Evolutionary conservation across 208 protist species (phyloP).

Genomic region (Leishmania mexicana): DNA sequence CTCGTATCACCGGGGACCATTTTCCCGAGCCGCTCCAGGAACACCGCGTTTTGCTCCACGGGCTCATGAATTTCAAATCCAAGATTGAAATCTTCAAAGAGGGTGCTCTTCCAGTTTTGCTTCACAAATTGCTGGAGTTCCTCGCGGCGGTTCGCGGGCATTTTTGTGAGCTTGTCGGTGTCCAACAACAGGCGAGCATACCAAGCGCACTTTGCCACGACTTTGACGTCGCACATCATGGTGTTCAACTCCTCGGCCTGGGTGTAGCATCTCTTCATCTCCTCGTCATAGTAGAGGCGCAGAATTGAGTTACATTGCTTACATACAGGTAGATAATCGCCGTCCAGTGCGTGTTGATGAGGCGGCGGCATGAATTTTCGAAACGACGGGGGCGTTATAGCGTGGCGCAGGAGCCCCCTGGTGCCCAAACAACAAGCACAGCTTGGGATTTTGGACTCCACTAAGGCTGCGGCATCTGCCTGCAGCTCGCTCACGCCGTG

Average conservation of each 20-base stretch:
- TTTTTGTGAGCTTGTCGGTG: slow-evolving; percentile 13
- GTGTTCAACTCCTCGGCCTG: slow-evolving; percentile 16
- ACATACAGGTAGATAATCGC: slow-evolving; percentile 46
- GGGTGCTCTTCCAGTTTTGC: slow-evolving; percentile 33
- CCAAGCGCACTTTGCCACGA: slow-evolving; percentile 26
- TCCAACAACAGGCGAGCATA: slow-evolving; percentile 40
- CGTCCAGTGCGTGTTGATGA: slow-evolving; percentile 12
- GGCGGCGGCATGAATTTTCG: slow-evolving; percentile 37
- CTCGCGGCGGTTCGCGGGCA: slow-evolving; percentile 19
- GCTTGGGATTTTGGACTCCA: slow-evolving; percentile 21
- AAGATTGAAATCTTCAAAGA: slow-evolving; percentile 28
- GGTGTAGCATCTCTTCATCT: slow-evolving; percentile 34
- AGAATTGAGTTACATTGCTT: slow-evolving; percentile 38
- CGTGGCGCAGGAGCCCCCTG: slow-evolving; percentile 33
- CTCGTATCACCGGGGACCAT: slow-evolving; percentile 38
- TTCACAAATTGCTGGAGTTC: slow-evolving; percentile 33
- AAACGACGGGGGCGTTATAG: slow-evolving; percentile 50
- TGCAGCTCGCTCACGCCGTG: slow-evolving; percentile 53
- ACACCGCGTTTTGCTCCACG: slow-evolving; percentile 11
- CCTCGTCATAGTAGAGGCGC: slow-evolving; percentile 28
- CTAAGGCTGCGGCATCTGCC: slow-evolving; percentile 24
- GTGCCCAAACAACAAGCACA: slow-evolving; percentile 45
- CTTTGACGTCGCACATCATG: background rate
- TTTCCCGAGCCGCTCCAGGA: slow-evolving; percentile 20
- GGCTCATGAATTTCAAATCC: slow-evolving; percentile 10